Percentiles rank a stretch among this genome's conserved stretches.
phyloP scores from a whole-genome alignment of 768 basidiomycete genomes.

The Mycena belliarum region DNA sequence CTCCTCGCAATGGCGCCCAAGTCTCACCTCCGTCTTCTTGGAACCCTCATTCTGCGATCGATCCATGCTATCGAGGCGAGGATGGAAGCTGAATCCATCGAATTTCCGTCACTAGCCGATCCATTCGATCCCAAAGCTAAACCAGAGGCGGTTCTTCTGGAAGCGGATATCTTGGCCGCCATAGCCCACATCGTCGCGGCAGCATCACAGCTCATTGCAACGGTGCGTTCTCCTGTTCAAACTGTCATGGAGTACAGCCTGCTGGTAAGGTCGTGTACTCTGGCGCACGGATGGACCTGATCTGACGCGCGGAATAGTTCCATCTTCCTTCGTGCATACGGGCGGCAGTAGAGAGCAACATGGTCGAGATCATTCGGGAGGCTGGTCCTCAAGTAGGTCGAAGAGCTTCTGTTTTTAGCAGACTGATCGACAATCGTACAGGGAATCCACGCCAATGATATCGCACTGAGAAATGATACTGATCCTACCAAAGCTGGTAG shows the following conservation, averaged over 20 bases:
- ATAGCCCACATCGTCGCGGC: constrained; percentile 23
- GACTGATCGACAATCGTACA: constrained; percentile 1
- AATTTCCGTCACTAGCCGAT: background rate
- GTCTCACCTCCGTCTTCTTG: constrained; percentile 14
- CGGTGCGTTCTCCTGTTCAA: constrained; percentile 22
- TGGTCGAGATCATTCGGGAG: constrained; percentile 34
- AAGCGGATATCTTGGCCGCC: constrained; percentile 9
- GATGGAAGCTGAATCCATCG: background rate
- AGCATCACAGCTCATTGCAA: constrained; percentile 25
- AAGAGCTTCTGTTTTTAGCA: background rate
- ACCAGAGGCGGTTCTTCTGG: constrained; percentile 3
- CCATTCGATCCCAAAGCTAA: background rate
- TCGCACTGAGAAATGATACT: constrained; percentile 32
- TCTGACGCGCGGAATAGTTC: background rate
- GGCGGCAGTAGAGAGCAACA: constrained; percentile 22
- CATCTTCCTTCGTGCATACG: constrained; percentile 15
- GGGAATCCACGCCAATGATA: constrained; percentile 41
- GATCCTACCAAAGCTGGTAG: constrained; percentile 38
- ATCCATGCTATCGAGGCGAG: constrained; percentile 7
- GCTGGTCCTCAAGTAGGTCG: constrained; percentile 31
- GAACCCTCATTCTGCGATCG: background rate
- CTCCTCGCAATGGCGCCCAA: background rate
- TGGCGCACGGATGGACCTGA: no score
- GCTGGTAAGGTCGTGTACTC: background rate
- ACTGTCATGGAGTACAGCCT: constrained; percentile 15